Conservation (phyloP, 805 yeast genomes). For the Saturnispora quitensis region DNA sequence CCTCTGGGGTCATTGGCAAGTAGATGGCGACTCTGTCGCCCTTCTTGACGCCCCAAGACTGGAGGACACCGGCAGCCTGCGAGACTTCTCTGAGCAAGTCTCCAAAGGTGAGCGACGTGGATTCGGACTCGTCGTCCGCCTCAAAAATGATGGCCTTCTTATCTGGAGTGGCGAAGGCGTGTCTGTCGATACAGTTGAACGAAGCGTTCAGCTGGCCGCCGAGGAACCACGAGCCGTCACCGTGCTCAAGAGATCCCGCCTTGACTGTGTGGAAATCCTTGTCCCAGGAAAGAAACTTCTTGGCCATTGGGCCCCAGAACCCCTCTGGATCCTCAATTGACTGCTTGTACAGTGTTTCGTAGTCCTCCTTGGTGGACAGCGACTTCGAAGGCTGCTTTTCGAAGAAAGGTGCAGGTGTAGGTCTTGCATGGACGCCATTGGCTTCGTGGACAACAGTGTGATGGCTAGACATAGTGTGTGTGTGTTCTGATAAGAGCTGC, state of each 20-base stretch:
- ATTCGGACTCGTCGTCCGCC: conserved; percentile 81
- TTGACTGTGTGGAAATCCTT: conserved; percentile 58
- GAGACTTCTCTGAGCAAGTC: conserved; percentile 80
- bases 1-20: conserved; percentile 97
- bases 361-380: conserved; percentile 54
- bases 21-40: conserved; percentile 97
- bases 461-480: conserved; percentile 11
- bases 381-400: conserved; percentile 54
- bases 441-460: conserved; percentile 56
- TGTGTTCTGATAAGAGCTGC: not conserved
- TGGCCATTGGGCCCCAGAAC: conserved; percentile 75
- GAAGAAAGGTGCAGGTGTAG: conserved; percentile 46
- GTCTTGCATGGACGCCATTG: conserved; percentile 38
- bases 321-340: conserved; percentile 71
- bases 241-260: conserved; percentile 58
- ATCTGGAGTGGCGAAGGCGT: conserved; percentile 80
- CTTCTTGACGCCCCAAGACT: conserved; percentile 76
- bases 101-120: conserved; percentile 69
- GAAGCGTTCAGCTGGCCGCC: conserved; percentile 91
- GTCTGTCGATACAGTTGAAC: conserved; percentile 92
- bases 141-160: conserved; percentile 83
- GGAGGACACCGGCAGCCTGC: conserved; percentile 76
- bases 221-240: conserved; percentile 88
- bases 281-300: conserved; percentile 69
- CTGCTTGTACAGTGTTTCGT: conserved; percentile 58